Base-by-base conservation (phyloP, 352 stramenopile genomes). In the Phytophthora chlamydospora region DNA sequence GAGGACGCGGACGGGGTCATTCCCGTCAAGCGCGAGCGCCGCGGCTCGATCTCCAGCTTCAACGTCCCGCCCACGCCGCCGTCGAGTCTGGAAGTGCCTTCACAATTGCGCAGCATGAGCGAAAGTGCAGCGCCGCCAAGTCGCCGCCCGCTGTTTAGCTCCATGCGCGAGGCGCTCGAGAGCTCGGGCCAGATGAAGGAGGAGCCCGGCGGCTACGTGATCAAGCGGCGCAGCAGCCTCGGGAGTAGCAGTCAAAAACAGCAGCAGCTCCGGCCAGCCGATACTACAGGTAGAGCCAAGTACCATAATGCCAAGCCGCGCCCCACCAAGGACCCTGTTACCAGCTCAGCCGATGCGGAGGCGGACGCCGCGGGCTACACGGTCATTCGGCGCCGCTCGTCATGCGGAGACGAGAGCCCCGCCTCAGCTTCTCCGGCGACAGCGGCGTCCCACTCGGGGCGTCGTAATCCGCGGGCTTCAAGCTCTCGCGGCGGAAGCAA, bases 361-460 rank as follows among this genome's bases (percentile, higher is more conserved):
- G 41, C 73, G 13, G 78, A 87, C 24, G 73, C 75, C 12, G 78
- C 78, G 1, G 78, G 78, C 17, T 87, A 87, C 59, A 85, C 78
- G 3, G 70, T 87, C 31, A 76, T 85, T n/a, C 75, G 75, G 3
- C 73, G 69, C 12, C 73, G 75, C 17, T 61, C 58, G 42, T 65
- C 63, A 29, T 75, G 60, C 34, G 68, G 21, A 24, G 21, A 73
- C 35, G 60, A 68, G 39, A 67, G 50, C 17, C 21, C 34, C 34
- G 41, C 41, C 14, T 62, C 32, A 36, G 27, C 24, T 40, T 17
- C 42, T 13, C 16, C 45, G 43, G 17, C 34, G 56, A 42, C 21
- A 6, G 10, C 51, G 32, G 7, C 40, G 9, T 51, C 52, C 24
- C 38, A 62, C 14, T 43, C 45, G 2, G 29, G 10, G 16, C 55